Evolutionary conservation across 2,329 filamentous ascomycete genomes (phyloP).

Genomic region (Paecilomyces fulvus): DNA sequence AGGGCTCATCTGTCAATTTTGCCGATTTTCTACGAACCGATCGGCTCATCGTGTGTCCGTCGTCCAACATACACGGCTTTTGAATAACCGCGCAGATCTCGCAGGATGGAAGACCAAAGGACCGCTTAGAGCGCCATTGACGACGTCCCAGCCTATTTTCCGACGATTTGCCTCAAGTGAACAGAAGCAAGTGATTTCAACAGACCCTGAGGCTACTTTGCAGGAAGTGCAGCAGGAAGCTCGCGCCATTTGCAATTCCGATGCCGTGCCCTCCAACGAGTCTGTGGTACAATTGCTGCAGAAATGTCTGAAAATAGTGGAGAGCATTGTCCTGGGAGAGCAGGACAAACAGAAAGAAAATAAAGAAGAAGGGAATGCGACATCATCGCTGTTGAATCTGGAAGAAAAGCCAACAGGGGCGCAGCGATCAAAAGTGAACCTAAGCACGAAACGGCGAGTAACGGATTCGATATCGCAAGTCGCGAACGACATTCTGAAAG

Average conservation of each 20-base stretch:
- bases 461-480: slow-evolving; percentile 42
- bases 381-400: slow-evolving; percentile 33
- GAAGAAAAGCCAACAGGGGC: slow-evolving; percentile 27
- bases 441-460: slow-evolving; percentile 26
- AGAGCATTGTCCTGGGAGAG: slow-evolving; percentile 20
- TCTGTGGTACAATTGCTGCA: slow-evolving; percentile 25
- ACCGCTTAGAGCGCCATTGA: slow-evolving; percentile 4
- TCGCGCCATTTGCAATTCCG: slow-evolving; percentile 18
- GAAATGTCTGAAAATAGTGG: slow-evolving; percentile 25
- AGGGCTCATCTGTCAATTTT: slow-evolving; percentile 30
- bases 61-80: slow-evolving; percentile 11
- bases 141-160: background rate
- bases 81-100: slow-evolving; percentile 5
- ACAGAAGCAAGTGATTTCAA: slow-evolving; percentile 2
- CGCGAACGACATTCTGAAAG: slow-evolving; percentile 62
- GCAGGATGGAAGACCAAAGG: slow-evolving; percentile 12
- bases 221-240: slow-evolving; percentile 20
- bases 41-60: slow-evolving; percentile 13
- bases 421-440: slow-evolving; percentile 14
- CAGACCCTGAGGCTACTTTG: slow-evolving; percentile 18
- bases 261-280: slow-evolving; percentile 27
- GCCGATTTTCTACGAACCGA: slow-evolving; percentile 22
- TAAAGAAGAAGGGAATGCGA: slow-evolving; percentile 25
- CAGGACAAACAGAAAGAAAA: slow-evolving; percentile 11
- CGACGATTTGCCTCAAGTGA: slow-evolving; percentile 14